Evolutionary conservation across 768 basidiomycete genomes (phyloP), one percentile per base, ranked within the genome.

Genomic region (Pisolithus sp.): DNA sequence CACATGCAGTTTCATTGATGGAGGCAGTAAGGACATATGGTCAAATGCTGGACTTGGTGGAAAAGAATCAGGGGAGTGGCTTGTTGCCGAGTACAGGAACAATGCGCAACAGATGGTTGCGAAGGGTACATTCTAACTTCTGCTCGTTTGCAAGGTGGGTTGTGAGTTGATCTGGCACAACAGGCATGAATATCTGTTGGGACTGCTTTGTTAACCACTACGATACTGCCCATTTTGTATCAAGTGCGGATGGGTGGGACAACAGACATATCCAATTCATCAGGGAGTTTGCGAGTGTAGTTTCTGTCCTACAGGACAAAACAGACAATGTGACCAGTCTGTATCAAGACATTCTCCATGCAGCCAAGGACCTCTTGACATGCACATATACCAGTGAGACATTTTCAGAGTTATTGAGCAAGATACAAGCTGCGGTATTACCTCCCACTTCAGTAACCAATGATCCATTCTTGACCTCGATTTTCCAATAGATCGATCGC

Each of bases 21-120:
- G 96, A 99, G 75, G 95, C 93, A 0, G 93, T 98, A n/a, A 76
- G 94, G 66, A 97, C 93, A 24, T 98, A 99, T 69, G 88, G 89
- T 18, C 96, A 99, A 73, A 96, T 92, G 0, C 71, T 96, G 65
- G 91, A 93, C 65, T 71, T 97, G 60, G 86, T 98, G 59, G 88
- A 96, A 65, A 78, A 77, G 40, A 91, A 97, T 97, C n/a, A n/a
- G n/a, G n/a, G n/a, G n/a, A n/a, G n/a, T n/a, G n/a, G n/a, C n/a
- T n/a, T n/a, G n/a, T n/a, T 2, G 95, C 94, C 17, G 92, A 95
- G 69, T 93, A 93, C 64, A 79, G 93, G 56, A 92, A 91, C 62
- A 90, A 94, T 58, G 84, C 86, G 1, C 94, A 97, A 71, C 76
- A 89, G 64, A 95, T 97, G 91, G 87, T 98, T 54, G 77, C 78